Base-by-base conservation (phyloP, 257 asterid species). In the Solanum tarapatanum region DNA sequence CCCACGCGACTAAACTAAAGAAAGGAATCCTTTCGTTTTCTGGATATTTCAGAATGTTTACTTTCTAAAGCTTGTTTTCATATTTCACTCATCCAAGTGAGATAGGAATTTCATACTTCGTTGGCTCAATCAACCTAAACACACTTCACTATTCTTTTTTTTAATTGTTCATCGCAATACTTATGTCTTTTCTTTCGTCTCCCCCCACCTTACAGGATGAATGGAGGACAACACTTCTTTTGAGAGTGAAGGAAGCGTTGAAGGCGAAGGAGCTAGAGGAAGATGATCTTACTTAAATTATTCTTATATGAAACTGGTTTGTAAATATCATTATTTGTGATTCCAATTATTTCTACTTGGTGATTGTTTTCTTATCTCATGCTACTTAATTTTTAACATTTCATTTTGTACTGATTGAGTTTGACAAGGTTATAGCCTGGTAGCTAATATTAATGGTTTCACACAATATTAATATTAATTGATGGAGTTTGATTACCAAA, bases 241-340 rank as follows among this genome's bases (percentile, higher is more conserved):
- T 96, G 91, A 95, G 99, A 94, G 98, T 94, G 91, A 96, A 95
- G 95, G 98, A 96, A 89, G 93, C 96, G 28, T 74, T 96, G 91
- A 96, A 95, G 93, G 99, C 99, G 21, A 94, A 93, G 91, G 99
- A 95, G 92, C 92, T 92, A 13, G 99, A 95, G 91, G 99, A 95
- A 86, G 98, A 95, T 66, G 98, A 96, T 91, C 98, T 96, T 66
- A 96, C 99, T 87, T 96, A 89, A 94, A 48, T 88, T 93, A 12
- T 36, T 35, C 28, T 11, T 73, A 33, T 35, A 5, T 35, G 82
- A 74, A 19, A 35, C 30, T 74, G 28, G 64, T 79, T 79, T 79
- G 84, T 79, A 79, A 14, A 79, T 24, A 43, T 66, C 66, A 62
- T 72, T 86, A 16, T 36, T 16, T 16, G 17, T 48, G 86, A 82